Evolutionary conservation across 2,329 filamentous ascomycete genomes (phyloP), one percentile per base, ranked within the genome.

Genomic region (Simplicillium sp.): DNA sequence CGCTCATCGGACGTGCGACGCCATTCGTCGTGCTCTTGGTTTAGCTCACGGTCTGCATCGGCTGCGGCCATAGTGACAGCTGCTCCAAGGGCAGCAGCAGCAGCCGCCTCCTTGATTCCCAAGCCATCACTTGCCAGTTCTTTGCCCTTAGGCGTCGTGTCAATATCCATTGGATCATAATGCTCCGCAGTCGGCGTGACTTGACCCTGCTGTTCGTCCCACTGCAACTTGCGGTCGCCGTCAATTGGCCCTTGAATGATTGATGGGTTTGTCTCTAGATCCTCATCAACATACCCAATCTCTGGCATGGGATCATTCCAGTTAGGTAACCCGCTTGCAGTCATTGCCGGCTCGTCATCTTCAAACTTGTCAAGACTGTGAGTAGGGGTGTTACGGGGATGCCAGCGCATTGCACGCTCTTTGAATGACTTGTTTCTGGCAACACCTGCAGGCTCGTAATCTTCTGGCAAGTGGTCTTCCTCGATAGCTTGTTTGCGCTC

Each of bases 201-300:
- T 41, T 75, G 67, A 41, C 75, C 75, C 28, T 70, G 69, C 68
- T 75, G 80, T 40, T 71, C 66, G 38, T 73, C 69, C 29, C 43
- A 44, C 18, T 41, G 38, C n/a, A 39, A 34, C 7, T 44, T 47
- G 14, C 47, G 41, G 20, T 60, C 54, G 2, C 75, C 77, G 38
- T 77, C 80, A 38, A 84, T 74, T 1, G 81, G 82, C 14, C 84
- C 87, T 48, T 88, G 76, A 33, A 94, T 79, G 38, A 89, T 72
- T 0, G 89, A 95, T 3, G 87, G 87, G 54, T 94, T 94, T 14
- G 88, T 94, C 36, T 78, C 82, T 13, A 87, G 73, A 46, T 94
- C 87, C 31, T 77, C 73, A 11, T 73, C 68, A 2, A 64, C 50
- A 48, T 86, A 83, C 4, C 83, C 87, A 52, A 85, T 80, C 54